phyloP scores from a whole-genome alignment of 495 filamentous ascomycete genomes.

The Neurospora sp. region DNA sequence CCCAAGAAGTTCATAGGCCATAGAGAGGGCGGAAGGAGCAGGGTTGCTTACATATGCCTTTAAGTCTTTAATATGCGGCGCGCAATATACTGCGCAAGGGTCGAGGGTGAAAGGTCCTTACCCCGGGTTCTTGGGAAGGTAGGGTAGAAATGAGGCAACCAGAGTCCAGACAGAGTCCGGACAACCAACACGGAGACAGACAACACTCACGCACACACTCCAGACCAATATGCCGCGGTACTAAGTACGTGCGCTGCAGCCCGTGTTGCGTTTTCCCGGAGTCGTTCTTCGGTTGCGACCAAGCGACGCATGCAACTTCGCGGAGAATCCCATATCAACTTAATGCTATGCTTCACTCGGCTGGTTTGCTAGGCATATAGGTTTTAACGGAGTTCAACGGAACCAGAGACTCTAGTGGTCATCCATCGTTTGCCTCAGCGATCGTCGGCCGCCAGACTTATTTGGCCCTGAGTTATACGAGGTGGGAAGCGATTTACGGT shows the following conservation, averaged over 20 bases:
- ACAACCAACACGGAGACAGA: not conserved
- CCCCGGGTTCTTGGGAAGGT: not conserved
- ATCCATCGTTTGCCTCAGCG: not conserved
- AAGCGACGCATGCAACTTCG: too few relatives aligned
- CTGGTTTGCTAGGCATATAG: not conserved
- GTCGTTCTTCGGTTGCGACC: not conserved
- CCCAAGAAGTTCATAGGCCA: not conserved
- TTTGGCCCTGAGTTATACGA: not conserved
- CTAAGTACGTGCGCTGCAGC: not conserved
- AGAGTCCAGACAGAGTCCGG: not conserved
- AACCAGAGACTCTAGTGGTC: not conserved
- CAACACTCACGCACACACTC: not conserved
- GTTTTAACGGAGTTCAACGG: not conserved
- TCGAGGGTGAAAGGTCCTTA: not conserved
- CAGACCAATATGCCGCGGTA: not conserved
- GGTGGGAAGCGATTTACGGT: not conserved
- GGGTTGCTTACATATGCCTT: not conserved
- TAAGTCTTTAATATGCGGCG: not conserved
- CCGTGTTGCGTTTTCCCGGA: not conserved
- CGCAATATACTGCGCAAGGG: not conserved
- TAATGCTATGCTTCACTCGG: too few relatives aligned
- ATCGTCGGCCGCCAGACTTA: not conserved
- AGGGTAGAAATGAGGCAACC: not conserved
- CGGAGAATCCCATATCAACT: too few relatives aligned
- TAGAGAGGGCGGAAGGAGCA: not conserved